Evolutionary conservation across 352 stramenopile species (phyloP).

Genomic region (Phytophthora cajani): DNA sequence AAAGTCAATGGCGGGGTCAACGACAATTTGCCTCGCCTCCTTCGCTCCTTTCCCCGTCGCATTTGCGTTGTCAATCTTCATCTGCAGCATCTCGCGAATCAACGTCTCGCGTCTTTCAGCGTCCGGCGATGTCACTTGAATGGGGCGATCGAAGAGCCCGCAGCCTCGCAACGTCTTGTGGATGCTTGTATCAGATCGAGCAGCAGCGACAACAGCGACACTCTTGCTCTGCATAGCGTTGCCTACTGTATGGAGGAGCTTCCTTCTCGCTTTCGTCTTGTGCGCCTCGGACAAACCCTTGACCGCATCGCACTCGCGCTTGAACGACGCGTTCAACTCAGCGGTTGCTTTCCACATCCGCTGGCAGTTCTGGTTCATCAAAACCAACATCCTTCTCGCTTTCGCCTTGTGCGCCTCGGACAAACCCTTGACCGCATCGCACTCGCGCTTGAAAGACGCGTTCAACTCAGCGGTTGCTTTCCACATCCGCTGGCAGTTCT

Average conservation of each 20-base stretch:
- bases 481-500: constrained; percentile 61
- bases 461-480: constrained; percentile 69
- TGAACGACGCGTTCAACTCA: constrained; percentile 64
- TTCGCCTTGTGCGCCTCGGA: constrained; percentile 19
- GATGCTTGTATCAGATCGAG: constrained; percentile 67
- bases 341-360: constrained; percentile 68
- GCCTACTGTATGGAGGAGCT: constrained; percentile 57
- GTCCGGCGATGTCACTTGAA: constrained; percentile 68
- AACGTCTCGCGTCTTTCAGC: constrained; percentile 68
- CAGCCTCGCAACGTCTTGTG: constrained; percentile 70
- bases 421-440: constrained; percentile 32
- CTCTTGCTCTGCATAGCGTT: constrained; percentile 71
- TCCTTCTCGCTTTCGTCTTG: constrained; percentile 28
- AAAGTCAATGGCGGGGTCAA: constrained; percentile 74
- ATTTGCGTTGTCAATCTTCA: constrained; percentile 49
- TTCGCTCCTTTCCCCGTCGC: constrained; percentile 21
- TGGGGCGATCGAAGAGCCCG: constrained; percentile 74
- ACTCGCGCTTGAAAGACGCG: constrained; percentile 53
- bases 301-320: constrained; percentile 44
- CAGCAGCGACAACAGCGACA: constrained; percentile 64
- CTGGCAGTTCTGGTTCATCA: constrained; percentile 60
- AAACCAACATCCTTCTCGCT: constrained; percentile 50
- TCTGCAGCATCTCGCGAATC: constrained; percentile 63
- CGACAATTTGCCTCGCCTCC: constrained; percentile 14
- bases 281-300: constrained; percentile 22